Conservation (phyloP, 768 basidiomycete species). For the Auricularia auricula-judae region DNA sequence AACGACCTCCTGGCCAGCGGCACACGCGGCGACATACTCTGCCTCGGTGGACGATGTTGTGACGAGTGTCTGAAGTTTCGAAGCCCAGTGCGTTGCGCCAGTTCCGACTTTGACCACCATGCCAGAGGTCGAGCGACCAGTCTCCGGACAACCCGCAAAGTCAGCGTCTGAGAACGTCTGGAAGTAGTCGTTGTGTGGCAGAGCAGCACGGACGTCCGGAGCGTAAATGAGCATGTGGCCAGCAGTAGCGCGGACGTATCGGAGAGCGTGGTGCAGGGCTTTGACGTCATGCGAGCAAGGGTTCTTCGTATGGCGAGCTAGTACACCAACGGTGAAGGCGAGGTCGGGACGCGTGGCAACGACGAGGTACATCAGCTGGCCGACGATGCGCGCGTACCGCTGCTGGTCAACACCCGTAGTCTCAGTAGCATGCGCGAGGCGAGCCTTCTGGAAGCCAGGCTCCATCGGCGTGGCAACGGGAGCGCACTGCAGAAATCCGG, state of each 20-base stretch:
- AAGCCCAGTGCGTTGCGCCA: not conserved
- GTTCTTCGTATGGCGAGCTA: not conserved
- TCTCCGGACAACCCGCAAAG: slow-evolving; percentile 7
- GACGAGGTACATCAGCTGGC: slow-evolving; percentile 16
- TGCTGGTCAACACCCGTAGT: slow-evolving; percentile 9
- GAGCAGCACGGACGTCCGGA: not conserved
- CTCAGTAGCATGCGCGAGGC: not conserved
- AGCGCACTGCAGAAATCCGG: slow-evolving; percentile 3
- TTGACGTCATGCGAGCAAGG: not conserved
- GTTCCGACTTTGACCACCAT: not conserved
- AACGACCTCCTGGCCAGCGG: slow-evolving; percentile 13
- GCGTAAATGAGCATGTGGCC: not conserved
- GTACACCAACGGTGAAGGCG: slow-evolving; percentile 20
- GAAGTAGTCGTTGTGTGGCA: slow-evolving; percentile 6
- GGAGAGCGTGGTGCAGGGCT: not conserved
- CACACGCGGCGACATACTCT: slow-evolving; percentile 7
- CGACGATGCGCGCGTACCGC: slow-evolving; percentile 19
- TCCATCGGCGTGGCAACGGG: slow-evolving; percentile 8
- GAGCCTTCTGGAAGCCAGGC: not conserved
- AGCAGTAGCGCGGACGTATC: not conserved
- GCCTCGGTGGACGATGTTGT: not conserved
- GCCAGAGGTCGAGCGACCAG: slow-evolving; percentile 4
- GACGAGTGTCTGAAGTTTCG: slow-evolving; percentile 1
- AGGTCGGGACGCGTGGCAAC: slow-evolving; percentile 29
- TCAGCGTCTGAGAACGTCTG: not conserved